Base-by-base conservation (phyloP, 2,329 filamentous ascomycete genomes). In the Curvularia verruculosa region DNA sequence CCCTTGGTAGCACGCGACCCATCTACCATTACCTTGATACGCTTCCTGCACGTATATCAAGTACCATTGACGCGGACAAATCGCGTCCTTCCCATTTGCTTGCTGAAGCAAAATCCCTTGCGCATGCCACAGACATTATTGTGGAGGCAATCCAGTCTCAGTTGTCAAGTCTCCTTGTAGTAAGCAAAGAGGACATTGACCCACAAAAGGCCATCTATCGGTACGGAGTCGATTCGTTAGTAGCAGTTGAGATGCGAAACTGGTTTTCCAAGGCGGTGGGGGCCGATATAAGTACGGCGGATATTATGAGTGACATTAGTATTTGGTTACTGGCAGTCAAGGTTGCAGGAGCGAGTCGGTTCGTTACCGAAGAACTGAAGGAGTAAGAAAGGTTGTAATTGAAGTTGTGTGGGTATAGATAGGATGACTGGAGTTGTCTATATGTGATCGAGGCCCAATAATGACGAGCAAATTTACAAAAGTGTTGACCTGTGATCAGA, bases 161-260 rank as follows among this genome's bases (percentile, higher is more conserved):
- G 40, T 26, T 68, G 1, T 59, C 65, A 2, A 54, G 54, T 18
- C 28, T 63, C 7, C 52, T 67, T 1, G 54, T 59, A 10, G 39
- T 63, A 1, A 49, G 50, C 18, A 51, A 52, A 12, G 70, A 72
- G 1, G 66, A 70, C 31, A 59, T 69, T 8, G 64, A 72, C 31
- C 54, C 63, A 1, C 54, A 40, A 8, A 67, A 61, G 21, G 61
- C 72, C 1, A 52, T 74, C 15, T 46, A 61, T 39, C 47, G 54
- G 15, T 70, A 73, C 39, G 69, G 69, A 5, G 59, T 72, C 2
- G 69, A 72, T 40, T 70, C 67, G 4, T 52, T 71, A 5, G 60
- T 69, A 6, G 66, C 68, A 12, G 59, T 71, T 3, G 67, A 70
- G 51, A 45, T 72, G 46, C 53, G 67, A 1, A 69, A 66, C 36